These are phyloP conservation scores for Stagonosporopsis rhizophila DNA, from an alignment of 2,329 filamentous ascomycete species.

Conservation along the genomic window DNA sequence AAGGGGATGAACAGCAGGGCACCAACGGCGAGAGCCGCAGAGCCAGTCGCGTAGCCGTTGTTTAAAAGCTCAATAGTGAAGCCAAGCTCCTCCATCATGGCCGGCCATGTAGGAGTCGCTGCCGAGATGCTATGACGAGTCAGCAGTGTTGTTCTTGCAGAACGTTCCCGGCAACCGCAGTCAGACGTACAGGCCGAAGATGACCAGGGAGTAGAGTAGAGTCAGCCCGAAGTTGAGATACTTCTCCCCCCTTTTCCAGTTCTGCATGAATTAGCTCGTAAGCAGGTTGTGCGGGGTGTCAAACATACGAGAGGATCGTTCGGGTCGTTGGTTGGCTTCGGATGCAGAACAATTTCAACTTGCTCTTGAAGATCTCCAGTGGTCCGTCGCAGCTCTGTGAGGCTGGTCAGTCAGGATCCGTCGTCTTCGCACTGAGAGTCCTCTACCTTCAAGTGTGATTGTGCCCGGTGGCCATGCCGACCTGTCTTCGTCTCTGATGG, in stretches of 20 bases:
- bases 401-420: background rate
- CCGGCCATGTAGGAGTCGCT: slow-evolving; percentile 20
- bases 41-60: slow-evolving; percentile 55
- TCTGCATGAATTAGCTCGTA: background rate
- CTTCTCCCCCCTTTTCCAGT: slow-evolving; percentile 20
- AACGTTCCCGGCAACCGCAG: background rate
- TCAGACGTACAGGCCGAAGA: slow-evolving; percentile 16
- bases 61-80: slow-evolving; percentile 47
- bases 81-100: slow-evolving; percentile 19
- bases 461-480: slow-evolving; percentile 18
- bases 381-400: slow-evolving; percentile 7
- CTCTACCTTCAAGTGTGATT: slow-evolving; percentile 18
- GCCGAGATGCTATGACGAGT: slow-evolving; percentile 15
- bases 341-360: slow-evolving; percentile 11
- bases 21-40: slow-evolving; percentile 53
- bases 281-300: background rate
- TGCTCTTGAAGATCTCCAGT: slow-evolving; percentile 3
- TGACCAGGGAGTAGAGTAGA: slow-evolving; percentile 11
- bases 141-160: background rate
- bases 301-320: slow-evolving; percentile 17
- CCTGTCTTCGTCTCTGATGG: slow-evolving; percentile 1
- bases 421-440: background rate
- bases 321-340: slow-evolving; percentile 10
- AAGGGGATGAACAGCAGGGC: slow-evolving; percentile 56
- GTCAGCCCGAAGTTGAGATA: slow-evolving; percentile 17